Conservation (phyloP, 345 rosid genomes). For the Lepidium aucheri region DNA sequence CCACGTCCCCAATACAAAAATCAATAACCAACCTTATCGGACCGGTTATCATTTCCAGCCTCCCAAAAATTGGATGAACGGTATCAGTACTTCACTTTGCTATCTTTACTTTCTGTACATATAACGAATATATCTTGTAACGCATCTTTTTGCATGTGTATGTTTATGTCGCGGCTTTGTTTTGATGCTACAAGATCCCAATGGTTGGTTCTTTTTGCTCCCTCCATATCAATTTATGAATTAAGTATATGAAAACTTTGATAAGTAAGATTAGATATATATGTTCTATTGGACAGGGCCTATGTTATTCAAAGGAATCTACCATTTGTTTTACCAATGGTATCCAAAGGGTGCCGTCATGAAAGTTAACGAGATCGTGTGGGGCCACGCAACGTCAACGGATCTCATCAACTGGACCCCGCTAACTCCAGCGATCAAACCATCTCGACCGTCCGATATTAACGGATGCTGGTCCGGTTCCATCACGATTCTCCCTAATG, state of each 20-base stretch:
- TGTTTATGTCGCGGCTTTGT: neutral
- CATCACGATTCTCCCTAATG: constrained; percentile 37
- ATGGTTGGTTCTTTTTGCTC: neutral
- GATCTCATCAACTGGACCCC: constrained; percentile 68
- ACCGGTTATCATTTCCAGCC: constrained; percentile 73
- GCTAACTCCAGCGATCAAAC: constrained; percentile 42
- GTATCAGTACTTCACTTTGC: constrained; percentile 19
- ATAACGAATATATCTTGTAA: neutral
- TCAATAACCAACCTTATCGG: constrained; percentile 48
- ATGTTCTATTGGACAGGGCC: constrained; percentile 12
- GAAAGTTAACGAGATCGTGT: constrained; percentile 53
- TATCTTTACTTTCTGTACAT: neutral
- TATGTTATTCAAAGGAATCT: constrained; percentile 31
- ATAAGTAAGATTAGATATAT: neutral
- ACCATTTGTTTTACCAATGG: constrained; percentile 36
- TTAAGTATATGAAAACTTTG: neutral
- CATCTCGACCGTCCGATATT: constrained; percentile 38
- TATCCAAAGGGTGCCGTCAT: constrained; percentile 32
- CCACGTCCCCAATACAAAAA: neutral
- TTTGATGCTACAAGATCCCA: constrained; percentile 9
- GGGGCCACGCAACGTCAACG: constrained; percentile 68
- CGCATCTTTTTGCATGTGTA: neutral
- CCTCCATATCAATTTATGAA: neutral
- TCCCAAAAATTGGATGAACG: constrained; percentile 70
- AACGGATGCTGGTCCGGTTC: constrained; percentile 75